phyloP scores from a whole-genome alignment of 805 yeast species.

The Barnettozyma populi region DNA sequence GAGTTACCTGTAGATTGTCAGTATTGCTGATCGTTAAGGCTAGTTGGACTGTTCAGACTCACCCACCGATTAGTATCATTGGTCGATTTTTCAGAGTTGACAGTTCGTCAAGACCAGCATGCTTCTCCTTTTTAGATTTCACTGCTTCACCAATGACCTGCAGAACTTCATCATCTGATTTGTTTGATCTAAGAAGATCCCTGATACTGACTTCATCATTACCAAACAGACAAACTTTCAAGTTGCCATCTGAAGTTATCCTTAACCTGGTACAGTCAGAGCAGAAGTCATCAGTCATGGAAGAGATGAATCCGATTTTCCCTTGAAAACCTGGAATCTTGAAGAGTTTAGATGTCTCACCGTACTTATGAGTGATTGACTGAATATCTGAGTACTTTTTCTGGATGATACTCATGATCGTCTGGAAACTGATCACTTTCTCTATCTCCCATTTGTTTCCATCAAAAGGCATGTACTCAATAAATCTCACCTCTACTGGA shows the following conservation, averaged over 20 bases:
- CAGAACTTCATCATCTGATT: slow-evolving; percentile 32
- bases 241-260: slow-evolving; percentile 47
- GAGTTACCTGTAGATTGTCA: neutral
- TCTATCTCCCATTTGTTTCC: slow-evolving; percentile 47
- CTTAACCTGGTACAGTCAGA: slow-evolving; percentile 46
- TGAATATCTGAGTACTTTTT: slow-evolving; percentile 26
- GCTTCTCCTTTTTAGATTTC: slow-evolving; percentile 41
- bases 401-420: slow-evolving; percentile 33
- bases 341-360: slow-evolving; percentile 48
- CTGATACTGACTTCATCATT: slow-evolving; percentile 44
- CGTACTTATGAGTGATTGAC: slow-evolving; percentile 26
- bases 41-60: slow-evolving; percentile 9
- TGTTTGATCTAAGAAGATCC: slow-evolving; percentile 36
- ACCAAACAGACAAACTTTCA: slow-evolving; percentile 51
- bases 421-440: slow-evolving; percentile 42
- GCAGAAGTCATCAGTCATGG: slow-evolving; percentile 52
- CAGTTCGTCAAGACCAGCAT: slow-evolving; percentile 45
- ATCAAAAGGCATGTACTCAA: slow-evolving; percentile 55
- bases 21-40: neutral
- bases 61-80: slow-evolving; percentile 55
- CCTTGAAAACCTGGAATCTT: slow-evolving; percentile 39
- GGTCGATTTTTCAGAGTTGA: slow-evolving; percentile 45
- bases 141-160: slow-evolving; percentile 41
- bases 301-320: slow-evolving; percentile 45
- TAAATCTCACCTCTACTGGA: slow-evolving; percentile 45